Conservation (phyloP, 768 basidiomycete species). For the Krasilnikovozyma curviuscula region DNA sequence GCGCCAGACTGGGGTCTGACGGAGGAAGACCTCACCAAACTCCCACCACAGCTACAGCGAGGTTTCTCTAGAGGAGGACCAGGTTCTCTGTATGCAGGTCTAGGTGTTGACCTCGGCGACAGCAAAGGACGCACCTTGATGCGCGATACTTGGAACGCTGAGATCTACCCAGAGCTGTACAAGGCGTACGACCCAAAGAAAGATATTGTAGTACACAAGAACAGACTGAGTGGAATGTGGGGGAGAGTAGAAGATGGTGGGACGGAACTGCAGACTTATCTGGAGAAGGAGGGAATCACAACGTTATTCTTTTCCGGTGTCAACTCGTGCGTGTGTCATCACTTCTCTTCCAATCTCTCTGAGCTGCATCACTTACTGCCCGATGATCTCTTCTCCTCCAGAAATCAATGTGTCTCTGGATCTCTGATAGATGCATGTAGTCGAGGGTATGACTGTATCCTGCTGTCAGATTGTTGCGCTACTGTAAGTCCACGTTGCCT, state of each 20-base stretch:
- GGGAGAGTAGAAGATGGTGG: too few relatives aligned
- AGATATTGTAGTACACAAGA: background rate
- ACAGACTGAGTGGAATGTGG: slow-evolving; percentile 1
- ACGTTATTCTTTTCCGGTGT: slow-evolving; percentile 6
- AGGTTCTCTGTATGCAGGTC: background rate
- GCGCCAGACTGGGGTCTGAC: slow-evolving; percentile 6
- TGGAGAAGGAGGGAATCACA: background rate
- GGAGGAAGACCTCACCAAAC: background rate
- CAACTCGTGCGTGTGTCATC: background rate
- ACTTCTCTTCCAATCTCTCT: background rate
- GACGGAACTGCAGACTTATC: background rate
- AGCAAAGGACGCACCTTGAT: slow-evolving; percentile 1
- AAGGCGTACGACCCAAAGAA: background rate
- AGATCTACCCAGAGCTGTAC: slow-evolving; percentile 3
- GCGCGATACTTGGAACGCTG: slow-evolving; percentile 6
- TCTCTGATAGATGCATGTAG: slow-evolving; percentile 1
- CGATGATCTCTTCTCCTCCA: background rate
- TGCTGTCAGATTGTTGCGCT: slow-evolving; percentile 4
- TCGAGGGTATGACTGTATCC: slow-evolving; percentile 5
- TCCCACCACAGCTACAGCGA: slow-evolving; percentile 5
- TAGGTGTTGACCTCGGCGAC: slow-evolving; percentile 4
- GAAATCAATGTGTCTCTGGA: too few relatives aligned
- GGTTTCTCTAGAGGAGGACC: background rate
- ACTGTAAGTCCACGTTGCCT: background rate
- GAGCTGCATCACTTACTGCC: background rate